Evolutionary conservation across 768 basidiomycete species (phyloP).

Genomic region (Infundibulicybe gibba): DNA sequence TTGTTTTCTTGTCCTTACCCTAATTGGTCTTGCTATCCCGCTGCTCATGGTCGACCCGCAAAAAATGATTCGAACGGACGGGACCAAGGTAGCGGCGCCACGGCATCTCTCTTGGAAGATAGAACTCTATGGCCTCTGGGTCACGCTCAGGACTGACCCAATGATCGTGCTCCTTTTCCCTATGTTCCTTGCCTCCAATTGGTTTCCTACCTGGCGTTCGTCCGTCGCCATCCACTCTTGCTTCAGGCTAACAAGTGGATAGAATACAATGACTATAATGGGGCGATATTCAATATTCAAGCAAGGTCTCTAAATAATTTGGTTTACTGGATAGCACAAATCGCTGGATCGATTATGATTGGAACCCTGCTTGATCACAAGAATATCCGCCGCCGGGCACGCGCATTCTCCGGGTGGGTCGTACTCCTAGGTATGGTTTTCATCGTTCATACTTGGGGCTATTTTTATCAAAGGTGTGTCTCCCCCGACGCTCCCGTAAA

Average conservation of each 20-base stretch:
- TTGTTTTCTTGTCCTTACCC: constrained; percentile 72
- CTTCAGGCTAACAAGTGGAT: constrained; percentile 1
- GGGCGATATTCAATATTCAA: constrained; percentile 74
- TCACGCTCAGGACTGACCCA: constrained; percentile 67
- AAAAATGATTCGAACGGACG: constrained; percentile 73
- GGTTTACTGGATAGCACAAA: constrained; percentile 78
- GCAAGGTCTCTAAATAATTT: constrained; percentile 75
- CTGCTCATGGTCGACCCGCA: constrained; percentile 72
- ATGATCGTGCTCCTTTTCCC: constrained; percentile 75
- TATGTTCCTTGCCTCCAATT: constrained; percentile 84
- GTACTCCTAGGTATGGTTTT: constrained; percentile 64
- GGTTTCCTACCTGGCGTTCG: constrained; percentile 85
- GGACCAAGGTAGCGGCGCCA: constrained; percentile 56
- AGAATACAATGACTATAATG: constrained; percentile 84
- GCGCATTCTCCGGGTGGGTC: constrained; percentile 69
- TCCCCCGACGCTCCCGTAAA: not conserved
- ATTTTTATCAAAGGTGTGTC: constrained; percentile 63
- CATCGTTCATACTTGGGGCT: constrained; percentile 74
- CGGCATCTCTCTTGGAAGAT: constrained; percentile 76
- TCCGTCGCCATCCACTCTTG: constrained; percentile 1
- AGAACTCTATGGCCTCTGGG: constrained; percentile 68
- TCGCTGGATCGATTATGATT: constrained; percentile 68
- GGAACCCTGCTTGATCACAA: constrained; percentile 63
- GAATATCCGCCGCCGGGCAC: constrained; percentile 57
- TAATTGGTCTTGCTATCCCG: constrained; percentile 69